Evolutionary conservation across 805 yeast species (phyloP), one percentile per base, ranked within the genome.

Genomic region (Pichia deserticola): DNA sequence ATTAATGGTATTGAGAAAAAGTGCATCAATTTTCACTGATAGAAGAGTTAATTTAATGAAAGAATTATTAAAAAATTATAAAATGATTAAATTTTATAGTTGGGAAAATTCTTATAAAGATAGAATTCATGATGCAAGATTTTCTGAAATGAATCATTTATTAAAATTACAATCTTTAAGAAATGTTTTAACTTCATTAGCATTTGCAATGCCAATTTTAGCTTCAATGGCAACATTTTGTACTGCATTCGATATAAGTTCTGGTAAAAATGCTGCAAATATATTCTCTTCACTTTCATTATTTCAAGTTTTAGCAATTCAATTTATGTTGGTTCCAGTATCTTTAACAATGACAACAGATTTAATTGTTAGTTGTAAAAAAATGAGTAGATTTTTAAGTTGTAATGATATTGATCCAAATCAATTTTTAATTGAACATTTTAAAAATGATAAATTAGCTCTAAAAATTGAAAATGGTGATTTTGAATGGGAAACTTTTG

Each of bases 91-190:
- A 69, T 84, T 78, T 60, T 90, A 89, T 63, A 84, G 93, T 5
- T 90, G 97, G 97, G 97, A 90, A 63, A 73, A 73, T 39, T 86
- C 96, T 1, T 90, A 87, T 61, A 73, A 75, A 51, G 64, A 74
- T 9, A 73, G 74, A 47, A 75, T 90, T 37, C 58, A 75, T 28
- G 72, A 69, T 4, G 72, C 78, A 12, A 79, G 97, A 66, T 57
- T 61, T 1, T 60, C 67, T n/a, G 97, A 89, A 66, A 81, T 85
- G 74, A 56, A 59, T 4, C 64, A 71, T 39, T 72, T 89, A 39
- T 74, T 80, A 52, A 69, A 66, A 43, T 74, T 87, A 72, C 90
- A 86, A 58, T 68, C 77, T 32, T 63, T 77, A n/a, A 78, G 89
- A 61, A 84, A 76, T 55, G 58, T 79, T 38, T 36, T 67, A 3